Conservation (phyloP, 805 yeast species). For the Isabelozyma pseudorhagii region DNA sequence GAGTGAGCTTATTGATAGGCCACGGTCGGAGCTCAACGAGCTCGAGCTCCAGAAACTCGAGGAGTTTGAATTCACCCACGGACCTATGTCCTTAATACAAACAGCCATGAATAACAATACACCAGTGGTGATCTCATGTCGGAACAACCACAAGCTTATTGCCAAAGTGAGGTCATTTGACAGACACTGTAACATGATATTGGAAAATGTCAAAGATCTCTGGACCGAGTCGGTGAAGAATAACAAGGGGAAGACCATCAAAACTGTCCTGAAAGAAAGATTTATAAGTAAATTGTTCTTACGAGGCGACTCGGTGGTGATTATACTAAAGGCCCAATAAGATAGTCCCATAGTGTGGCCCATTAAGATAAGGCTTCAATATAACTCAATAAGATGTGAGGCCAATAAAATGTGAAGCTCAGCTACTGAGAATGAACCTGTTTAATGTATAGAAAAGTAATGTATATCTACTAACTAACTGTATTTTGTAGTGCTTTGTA, state of each 20-base stretch:
- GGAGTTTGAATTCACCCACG: constrained; percentile 84
- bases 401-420: too few relatives aligned
- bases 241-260: constrained; percentile 68
- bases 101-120: constrained; percentile 72
- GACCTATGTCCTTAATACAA: constrained; percentile 88
- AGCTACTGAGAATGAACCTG: too few relatives aligned
- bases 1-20: constrained; percentile 68
- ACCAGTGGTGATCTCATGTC: constrained; percentile 80
- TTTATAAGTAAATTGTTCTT: constrained; percentile 86
- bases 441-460: too few relatives aligned
- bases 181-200: constrained; percentile 89
- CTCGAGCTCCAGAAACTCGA: constrained; percentile 78
- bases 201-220: constrained; percentile 88
- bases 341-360: not conserved
- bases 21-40: constrained; percentile 76
- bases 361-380: not conserved
- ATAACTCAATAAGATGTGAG: not conserved
- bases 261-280: constrained; percentile 60
- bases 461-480: too few relatives aligned
- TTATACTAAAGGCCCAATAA: constrained; percentile 53
- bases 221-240: constrained; percentile 66
- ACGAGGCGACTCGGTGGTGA: constrained; percentile 93
- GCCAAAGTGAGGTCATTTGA: constrained; percentile 94
- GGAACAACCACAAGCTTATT: constrained; percentile 90
- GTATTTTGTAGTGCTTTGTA: too few relatives aligned